Base-by-base conservation (phyloP, 345 rosid genomes). In the Camelina hispida region DNA sequence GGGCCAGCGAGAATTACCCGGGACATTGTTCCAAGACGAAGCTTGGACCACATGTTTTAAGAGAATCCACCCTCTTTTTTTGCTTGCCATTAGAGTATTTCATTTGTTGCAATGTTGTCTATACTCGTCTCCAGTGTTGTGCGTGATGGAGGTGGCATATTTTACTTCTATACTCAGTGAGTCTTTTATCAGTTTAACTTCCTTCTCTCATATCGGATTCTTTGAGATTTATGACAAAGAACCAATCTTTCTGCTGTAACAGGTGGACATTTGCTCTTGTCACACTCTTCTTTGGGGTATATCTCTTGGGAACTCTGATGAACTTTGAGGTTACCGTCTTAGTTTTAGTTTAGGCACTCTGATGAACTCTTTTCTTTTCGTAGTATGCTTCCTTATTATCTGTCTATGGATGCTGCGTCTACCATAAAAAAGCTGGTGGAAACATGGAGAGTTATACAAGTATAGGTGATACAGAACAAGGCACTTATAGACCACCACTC, bases 181-280 rank as follows among this genome's bases (percentile, higher is more conserved):
- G 97, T 85, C n/a, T n/a, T n/a, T 66, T 77, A 2, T 46, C 62
- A 3, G 46, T 1, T 43, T 9, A 8, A 62, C 34, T 20, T 76
- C 23, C 1, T 22, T 42, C 14, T 53, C 16, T 10, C 18, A 42
- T 61, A 13, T 20, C 4, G 59, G 54, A 59, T 18, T 62, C 66
- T 9, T 35, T 77, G 61, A 77, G 63, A 30, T 9, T 30, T 53
- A 43, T 68, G 56, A 22, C 4, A 76, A 76, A 42, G 28, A 62
- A 34, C 5, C 3, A 15, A 71, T 38, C 42, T 51, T 71, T 76
- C 17, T 62, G 65, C 51, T 79, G 79, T 67, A 71, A 48, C 86
- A 95, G 99, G 87, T 95, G 99, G 99, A 95, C 99, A 30, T 95
- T 90, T 81, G 69, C 93, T 57, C 81, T 95, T 82, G 90, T 90